Conservation (phyloP, 1,284 basidiomycete species). For the Kwoniella shivajii region DNA sequence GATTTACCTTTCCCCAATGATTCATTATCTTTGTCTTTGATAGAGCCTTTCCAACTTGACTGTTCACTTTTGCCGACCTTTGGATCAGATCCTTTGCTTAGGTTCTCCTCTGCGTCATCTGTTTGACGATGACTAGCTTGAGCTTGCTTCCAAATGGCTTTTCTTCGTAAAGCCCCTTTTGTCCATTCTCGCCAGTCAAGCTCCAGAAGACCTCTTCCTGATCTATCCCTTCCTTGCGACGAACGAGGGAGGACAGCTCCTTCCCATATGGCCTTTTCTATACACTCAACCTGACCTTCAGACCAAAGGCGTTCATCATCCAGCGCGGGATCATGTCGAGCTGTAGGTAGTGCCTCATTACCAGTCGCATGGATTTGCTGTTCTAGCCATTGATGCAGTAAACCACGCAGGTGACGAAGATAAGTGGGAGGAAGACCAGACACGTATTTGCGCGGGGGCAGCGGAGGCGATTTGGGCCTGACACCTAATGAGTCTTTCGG, state of each 20-base stretch:
- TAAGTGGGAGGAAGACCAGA: conserved; percentile 36
- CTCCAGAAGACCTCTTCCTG: conserved; percentile 21
- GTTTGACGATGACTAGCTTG: not conserved
- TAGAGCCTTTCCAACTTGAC: not conserved
- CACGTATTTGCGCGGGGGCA: conserved; percentile 31
- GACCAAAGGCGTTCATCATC: conserved; percentile 24
- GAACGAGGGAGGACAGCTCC: conserved; percentile 21
- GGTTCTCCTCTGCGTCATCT: conserved; percentile 1
- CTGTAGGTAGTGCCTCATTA: conserved; percentile 9
- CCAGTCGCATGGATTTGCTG: conserved; percentile 22
- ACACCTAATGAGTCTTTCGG: conserved; percentile 5
- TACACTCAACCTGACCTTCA: conserved; percentile 8
- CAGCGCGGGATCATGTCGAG: not conserved
- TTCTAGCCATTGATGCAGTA: conserved; percentile 38
- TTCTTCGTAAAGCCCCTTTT: conserved; percentile 17
- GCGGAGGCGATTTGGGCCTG: conserved; percentile 24
- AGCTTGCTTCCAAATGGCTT: conserved; percentile 19
- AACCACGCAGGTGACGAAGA: conserved; percentile 25
- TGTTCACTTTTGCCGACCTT: not conserved
- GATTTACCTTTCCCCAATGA: not conserved
- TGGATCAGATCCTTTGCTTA: not conserved
- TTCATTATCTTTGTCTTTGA: not conserved
- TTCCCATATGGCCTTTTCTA: conserved; percentile 36
- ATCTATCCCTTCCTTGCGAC: not conserved
- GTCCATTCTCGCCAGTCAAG: conserved; percentile 34